These are phyloP conservation scores for Coemansia sp. DNA, from an alignment of 192 early-diverging fungal species.

Conservation along the genomic window DNA sequence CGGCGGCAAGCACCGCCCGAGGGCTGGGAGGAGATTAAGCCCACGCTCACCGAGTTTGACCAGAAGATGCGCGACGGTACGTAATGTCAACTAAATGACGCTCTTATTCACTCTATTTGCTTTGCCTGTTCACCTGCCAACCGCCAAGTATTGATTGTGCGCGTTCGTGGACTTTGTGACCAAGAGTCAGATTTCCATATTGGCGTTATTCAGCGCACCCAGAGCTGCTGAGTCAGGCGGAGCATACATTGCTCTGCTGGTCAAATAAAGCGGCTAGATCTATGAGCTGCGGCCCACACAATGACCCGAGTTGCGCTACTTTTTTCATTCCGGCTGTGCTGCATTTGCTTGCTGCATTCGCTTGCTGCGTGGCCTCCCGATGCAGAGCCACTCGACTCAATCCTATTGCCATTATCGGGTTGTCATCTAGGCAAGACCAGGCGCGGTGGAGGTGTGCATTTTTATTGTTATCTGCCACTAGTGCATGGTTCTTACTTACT, in stretches of 20 bases:
- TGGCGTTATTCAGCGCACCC: neutral
- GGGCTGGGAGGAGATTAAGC: conserved; percentile 95
- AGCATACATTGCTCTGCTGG: neutral
- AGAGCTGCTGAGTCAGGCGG: neutral
- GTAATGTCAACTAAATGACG: neutral
- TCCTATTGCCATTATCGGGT: neutral
- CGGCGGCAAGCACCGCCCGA: conserved; percentile 86
- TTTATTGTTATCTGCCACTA: too few relatives aligned
- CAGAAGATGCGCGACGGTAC: conserved; percentile 88
- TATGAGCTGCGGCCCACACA: neutral
- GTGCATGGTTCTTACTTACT: neutral
- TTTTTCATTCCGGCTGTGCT: neutral
- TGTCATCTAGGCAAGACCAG: neutral
- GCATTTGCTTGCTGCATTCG: neutral
- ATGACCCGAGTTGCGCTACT: neutral
- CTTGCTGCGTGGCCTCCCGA: neutral
- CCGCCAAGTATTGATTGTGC: too few relatives aligned
- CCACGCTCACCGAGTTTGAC: conserved; percentile 84
- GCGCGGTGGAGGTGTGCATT: neutral
- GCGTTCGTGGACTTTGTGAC: too few relatives aligned
- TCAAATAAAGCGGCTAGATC: neutral
- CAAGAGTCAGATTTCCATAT: neutral
- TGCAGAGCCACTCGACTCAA: neutral
- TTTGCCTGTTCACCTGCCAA: neutral
- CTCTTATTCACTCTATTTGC: neutral